A percentile compares a stretch with the other conserved stretches of the same genome.
These are phyloP conservation scores for Gossypium longicalyx DNA, from an alignment of 345 rosid species.

Conservation along the genomic window DNA sequence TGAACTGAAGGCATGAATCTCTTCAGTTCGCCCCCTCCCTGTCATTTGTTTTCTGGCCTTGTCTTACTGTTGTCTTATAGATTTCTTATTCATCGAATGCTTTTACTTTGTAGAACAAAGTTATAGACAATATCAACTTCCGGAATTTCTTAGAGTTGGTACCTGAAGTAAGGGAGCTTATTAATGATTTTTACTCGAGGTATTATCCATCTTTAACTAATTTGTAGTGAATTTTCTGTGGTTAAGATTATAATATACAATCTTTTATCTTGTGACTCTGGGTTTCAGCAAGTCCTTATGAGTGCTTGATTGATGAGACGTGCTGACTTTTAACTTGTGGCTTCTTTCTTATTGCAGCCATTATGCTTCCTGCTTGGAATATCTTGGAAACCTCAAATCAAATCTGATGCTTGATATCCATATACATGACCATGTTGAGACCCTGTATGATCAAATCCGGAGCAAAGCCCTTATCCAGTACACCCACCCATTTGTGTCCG, in stretches of 20 bases:
- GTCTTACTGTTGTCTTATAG: not conserved
- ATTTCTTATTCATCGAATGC: conserved; percentile 21
- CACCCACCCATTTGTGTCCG: conserved; percentile 96
- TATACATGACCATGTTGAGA: conserved; percentile 82
- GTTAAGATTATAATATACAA: not conserved
- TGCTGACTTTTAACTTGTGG: not conserved
- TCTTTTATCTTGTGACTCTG: not conserved
- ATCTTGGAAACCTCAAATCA: conserved; percentile 81
- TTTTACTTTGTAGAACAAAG: conserved; percentile 65
- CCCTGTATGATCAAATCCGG: conserved; percentile 87
- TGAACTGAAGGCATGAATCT: conserved; percentile 70
- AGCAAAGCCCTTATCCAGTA: conserved; percentile 95
- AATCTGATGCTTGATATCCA: conserved; percentile 88
- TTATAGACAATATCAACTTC: conserved; percentile 85
- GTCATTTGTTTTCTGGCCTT: conserved; percentile 1
- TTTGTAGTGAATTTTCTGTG: not conserved
- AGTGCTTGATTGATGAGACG: not conserved
- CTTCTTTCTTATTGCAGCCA: conserved; percentile 48
- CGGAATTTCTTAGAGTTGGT: conserved; percentile 93
- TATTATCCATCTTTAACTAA: conserved; percentile 20
- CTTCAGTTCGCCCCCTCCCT: not conserved
- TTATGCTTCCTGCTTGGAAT: conserved; percentile 89
- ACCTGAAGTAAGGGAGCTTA: conserved; percentile 98
- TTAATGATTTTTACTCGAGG: conserved; percentile 96
- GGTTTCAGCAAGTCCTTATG: not conserved